Conservation (phyloP, 2,329 filamentous ascomycete species). For the Dothistroma pini region DNA sequence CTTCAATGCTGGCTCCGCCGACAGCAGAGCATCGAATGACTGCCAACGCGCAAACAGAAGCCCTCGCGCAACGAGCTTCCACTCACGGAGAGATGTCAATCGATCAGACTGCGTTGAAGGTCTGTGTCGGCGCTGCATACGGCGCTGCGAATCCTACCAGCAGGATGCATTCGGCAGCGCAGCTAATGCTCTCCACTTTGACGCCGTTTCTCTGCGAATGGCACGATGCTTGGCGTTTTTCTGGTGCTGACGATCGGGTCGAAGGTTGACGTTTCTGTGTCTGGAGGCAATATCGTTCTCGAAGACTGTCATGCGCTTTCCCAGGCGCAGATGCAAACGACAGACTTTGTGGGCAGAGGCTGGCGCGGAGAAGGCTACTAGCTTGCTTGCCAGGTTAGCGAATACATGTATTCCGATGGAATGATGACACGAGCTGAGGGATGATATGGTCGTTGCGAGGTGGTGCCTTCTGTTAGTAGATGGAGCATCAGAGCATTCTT, state of each 20-base stretch:
- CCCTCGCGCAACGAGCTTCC: conserved; percentile 10
- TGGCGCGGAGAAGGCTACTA: conserved; percentile 7
- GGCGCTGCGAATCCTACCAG: background rate
- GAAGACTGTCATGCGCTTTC: conserved; percentile 12
- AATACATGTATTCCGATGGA: background rate
- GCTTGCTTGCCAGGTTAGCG: background rate
- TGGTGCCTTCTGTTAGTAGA: background rate
- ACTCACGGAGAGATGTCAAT: conserved; percentile 5
- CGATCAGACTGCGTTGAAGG: conserved; percentile 15
- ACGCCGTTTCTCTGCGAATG: conserved; percentile 14
- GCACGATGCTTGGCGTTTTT: conserved; percentile 15
- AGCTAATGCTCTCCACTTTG: conserved; percentile 7
- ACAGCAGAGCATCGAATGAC: conserved; percentile 3
- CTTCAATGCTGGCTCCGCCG: background rate
- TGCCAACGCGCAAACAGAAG: conserved; percentile 7
- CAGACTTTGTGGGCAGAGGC: conserved; percentile 14
- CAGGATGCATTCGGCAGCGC: conserved; percentile 2
- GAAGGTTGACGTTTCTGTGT: background rate
- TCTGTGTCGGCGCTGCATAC: conserved; percentile 17
- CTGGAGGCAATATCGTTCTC: conserved; percentile 1
- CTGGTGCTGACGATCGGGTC: conserved; percentile 13
- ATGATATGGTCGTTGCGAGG: background rate
- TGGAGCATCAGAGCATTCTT: background rate
- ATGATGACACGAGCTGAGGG: background rate
- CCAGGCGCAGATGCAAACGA: conserved; percentile 11